phyloP scores from a whole-genome alignment of 306 rosid species.

The Pterocarpus santalinus region DNA sequence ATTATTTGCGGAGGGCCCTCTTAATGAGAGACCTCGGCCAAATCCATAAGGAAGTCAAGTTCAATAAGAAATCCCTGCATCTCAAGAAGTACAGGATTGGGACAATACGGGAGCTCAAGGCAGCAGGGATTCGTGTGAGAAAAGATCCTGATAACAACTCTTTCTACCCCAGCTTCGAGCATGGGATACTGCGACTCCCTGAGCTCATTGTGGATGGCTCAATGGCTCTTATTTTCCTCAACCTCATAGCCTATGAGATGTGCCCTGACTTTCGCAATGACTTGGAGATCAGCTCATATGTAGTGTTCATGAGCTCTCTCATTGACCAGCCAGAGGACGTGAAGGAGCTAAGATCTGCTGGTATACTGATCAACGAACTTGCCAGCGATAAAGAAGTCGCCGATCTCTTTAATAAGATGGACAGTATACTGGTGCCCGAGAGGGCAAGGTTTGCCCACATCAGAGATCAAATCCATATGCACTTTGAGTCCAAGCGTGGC shows the following conservation, averaged over 20 bases:
- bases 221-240: neutral
- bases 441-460: neutral
- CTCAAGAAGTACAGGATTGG: neutral
- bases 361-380: neutral
- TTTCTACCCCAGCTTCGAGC: neutral
- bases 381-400: neutral
- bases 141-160: neutral
- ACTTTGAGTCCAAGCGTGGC: no score
- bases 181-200: neutral
- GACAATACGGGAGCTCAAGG: neutral
- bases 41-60: no score
- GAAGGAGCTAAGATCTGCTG: neutral
- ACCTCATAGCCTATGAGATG: neutral
- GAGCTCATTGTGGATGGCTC: constrained; percentile 5
- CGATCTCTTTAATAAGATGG: neutral
- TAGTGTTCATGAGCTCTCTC: constrained; percentile 19
- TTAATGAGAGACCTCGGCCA: neutral
- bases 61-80: neutral
- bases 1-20: neutral
- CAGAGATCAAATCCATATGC: neutral
- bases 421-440: neutral
- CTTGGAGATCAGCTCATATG: neutral
- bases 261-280: neutral
- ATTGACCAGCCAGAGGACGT: constrained; percentile 8
- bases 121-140: neutral